phyloP scores from a whole-genome alignment of 2,329 filamentous ascomycete genomes.

The Botrytis fabae region DNA sequence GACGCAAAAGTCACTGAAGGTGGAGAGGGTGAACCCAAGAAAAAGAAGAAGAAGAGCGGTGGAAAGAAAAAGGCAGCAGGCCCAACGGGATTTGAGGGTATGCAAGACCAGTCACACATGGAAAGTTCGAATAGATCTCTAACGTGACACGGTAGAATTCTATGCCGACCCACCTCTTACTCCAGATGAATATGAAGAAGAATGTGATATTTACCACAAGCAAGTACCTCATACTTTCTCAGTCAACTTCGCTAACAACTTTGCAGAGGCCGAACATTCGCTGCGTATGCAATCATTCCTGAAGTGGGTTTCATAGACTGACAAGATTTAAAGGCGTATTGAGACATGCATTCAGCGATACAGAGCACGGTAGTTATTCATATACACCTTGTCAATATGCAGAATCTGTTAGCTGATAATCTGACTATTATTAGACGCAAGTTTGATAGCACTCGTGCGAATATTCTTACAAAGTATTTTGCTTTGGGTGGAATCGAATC shows the following conservation, averaged over 20 bases:
- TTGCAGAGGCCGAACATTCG: slow-evolving; percentile 52
- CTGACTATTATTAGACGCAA: slow-evolving; percentile 57
- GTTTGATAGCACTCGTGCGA: slow-evolving; percentile 60
- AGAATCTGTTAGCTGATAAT: neutral
- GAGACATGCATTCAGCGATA: slow-evolving; percentile 84
- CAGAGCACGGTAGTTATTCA: slow-evolving; percentile 47
- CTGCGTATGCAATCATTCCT: slow-evolving; percentile 50
- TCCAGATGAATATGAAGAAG: slow-evolving; percentile 63
- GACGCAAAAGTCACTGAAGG: slow-evolving; percentile 27
- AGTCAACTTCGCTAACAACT: slow-evolving; percentile 32
- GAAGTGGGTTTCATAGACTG: slow-evolving; percentile 24
- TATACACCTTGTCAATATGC: neutral
- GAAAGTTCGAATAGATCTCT: slow-evolving; percentile 17
- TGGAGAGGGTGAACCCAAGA: slow-evolving; percentile 27
- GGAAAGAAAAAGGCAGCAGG: slow-evolving; percentile 38
- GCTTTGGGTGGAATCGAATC: slow-evolving; percentile 77
- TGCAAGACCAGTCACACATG: neutral
- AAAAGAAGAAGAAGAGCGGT: slow-evolving; percentile 48
- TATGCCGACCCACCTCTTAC: slow-evolving; percentile 80
- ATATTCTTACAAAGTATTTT: slow-evolving; percentile 78
- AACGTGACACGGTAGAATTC: slow-evolving; percentile 53
- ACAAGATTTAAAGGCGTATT: slow-evolving; percentile 58
- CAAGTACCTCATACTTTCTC: slow-evolving; percentile 44
- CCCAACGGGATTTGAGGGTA: slow-evolving; percentile 70
- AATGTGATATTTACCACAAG: slow-evolving; percentile 67